Base-by-base conservation (phyloP, 257 asterid species). In the Plantago major region DNA sequence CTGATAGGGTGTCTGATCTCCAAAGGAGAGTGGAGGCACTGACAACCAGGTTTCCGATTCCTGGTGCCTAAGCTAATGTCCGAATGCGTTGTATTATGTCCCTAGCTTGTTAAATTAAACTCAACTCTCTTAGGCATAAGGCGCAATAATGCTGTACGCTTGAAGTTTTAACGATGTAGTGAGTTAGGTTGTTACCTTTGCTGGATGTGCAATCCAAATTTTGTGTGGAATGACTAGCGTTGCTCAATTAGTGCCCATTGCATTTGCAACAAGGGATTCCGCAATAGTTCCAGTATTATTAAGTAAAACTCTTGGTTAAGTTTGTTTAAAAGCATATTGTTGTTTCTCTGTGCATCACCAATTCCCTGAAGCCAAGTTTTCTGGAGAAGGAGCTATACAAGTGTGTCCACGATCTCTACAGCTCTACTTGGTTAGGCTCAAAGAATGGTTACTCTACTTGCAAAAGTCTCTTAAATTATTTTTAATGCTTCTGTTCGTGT, bases 41-140 rank as follows among this genome's bases (percentile, higher is more conserved):
- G 55, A 86, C 97, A 1, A 80, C 88, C 46, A 80, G 69, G 63
- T 92, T 86, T 74, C 96, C 94, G 0, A 68, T 92, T 54, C 97
- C 99, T 15, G 99, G 99, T 44, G 17, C 86, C 69, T 92, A 85
- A 84, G 96, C 99, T 17, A 97, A 97, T 46, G 17, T 89, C 69
- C 86, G 87, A 84, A 66, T 16, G 51, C 55, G 48, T 48, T 19
- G 63, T 22, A 58, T 13, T 6, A 11, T 50, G 52, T 62, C 63
- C 55, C 57, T 14, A 57, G 22, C n/a, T 72, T 55, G 42, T 50
- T 55, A 63, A 15, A 33, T 58, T 58, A 22, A 26, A 17, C 38
- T 7, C 11, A 12, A 38, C 37, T 42, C 12, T 40, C 48, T 42
- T 59, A 42, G 75, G 44, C 30, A 9, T 37, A 26, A 38, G 17